These are phyloP conservation scores for Epichloe sp. DNA, from an alignment of 2,329 filamentous ascomycete species.

Conservation along the genomic window DNA sequence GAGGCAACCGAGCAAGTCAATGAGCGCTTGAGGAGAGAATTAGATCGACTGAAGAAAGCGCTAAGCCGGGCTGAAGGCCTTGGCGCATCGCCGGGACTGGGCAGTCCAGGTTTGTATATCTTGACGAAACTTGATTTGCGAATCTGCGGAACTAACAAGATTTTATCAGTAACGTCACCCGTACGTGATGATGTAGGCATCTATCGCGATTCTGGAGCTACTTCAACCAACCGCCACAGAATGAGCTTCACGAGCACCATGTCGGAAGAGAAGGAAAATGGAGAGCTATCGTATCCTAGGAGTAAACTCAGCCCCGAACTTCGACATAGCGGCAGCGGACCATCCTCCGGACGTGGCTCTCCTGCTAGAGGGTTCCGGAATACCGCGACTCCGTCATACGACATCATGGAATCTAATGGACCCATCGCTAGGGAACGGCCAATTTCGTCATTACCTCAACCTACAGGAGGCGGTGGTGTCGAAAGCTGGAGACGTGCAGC, in stretches of 20 bases:
- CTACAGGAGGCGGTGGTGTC: conserved; percentile 20
- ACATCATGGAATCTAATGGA: conserved; percentile 18
- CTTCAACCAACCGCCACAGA: conserved; percentile 31
- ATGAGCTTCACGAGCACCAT: conserved; percentile 52
- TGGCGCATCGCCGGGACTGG: conserved; percentile 22
- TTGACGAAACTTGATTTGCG: not conserved
- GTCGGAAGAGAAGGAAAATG: conserved; percentile 70
- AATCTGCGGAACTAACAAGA: not conserved
- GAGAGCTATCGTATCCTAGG: conserved; percentile 32
- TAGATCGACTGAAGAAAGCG: conserved; percentile 87
- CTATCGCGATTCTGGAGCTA: conserved; percentile 38
- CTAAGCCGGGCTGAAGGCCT: conserved; percentile 48
- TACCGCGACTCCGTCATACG: conserved; percentile 18
- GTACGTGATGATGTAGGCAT: conserved; percentile 46
- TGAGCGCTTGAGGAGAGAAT: conserved; percentile 71
- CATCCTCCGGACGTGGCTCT: conserved; percentile 44
- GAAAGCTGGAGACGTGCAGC: conserved; percentile 97
- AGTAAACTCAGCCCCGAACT: conserved; percentile 44
- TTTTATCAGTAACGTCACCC: conserved; percentile 32
- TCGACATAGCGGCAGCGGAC: conserved; percentile 34
- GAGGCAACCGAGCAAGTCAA: conserved; percentile 81
- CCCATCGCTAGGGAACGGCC: conserved; percentile 19
- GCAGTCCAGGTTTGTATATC: conserved; percentile 22
- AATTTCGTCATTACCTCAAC: conserved; percentile 22
- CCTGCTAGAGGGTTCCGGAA: conserved; percentile 43